These are phyloP conservation scores for Tulasnella sp. DNA, from an alignment of 768 basidiomycete species.

Conservation along the genomic window DNA sequence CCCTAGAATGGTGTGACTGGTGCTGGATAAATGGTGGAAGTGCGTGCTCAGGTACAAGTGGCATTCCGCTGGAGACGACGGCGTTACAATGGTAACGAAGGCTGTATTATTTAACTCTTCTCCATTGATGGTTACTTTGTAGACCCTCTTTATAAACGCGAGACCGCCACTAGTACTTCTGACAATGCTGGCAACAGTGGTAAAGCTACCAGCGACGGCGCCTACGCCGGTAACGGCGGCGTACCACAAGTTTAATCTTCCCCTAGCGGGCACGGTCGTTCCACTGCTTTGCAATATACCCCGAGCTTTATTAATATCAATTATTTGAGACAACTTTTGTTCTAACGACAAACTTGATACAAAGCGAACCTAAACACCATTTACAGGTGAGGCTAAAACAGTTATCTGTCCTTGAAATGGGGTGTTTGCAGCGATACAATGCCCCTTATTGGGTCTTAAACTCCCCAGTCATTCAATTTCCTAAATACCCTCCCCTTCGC, in stretches of 20 bases:
- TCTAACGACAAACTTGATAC: neutral
- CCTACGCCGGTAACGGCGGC: neutral
- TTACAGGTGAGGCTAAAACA: neutral
- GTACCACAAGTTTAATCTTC: neutral
- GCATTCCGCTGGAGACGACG: conserved; percentile 9
- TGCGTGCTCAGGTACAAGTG: conserved; percentile 24
- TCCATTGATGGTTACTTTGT: neutral
- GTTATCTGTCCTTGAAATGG: too few relatives aligned
- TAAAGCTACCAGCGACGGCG: neutral
- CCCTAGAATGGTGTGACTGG: neutral
- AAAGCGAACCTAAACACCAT: too few relatives aligned
- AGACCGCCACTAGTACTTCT: neutral
- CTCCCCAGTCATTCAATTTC: neutral
- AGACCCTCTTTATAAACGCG: too few relatives aligned
- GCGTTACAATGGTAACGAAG: too few relatives aligned
- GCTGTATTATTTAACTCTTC: conserved; percentile 16
- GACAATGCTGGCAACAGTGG: conserved; percentile 3
- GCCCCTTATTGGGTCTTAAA: neutral
- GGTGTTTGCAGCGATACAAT: too few relatives aligned
- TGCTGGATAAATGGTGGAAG: conserved; percentile 28
- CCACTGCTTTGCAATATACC: neutral
- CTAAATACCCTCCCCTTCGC: neutral
- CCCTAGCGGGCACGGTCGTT: neutral
- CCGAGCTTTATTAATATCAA: neutral
- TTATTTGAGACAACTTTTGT: neutral